Base-by-base conservation (phyloP, 2,329 filamentous ascomycete genomes). In the Phaeoacremonium minimum region DNA sequence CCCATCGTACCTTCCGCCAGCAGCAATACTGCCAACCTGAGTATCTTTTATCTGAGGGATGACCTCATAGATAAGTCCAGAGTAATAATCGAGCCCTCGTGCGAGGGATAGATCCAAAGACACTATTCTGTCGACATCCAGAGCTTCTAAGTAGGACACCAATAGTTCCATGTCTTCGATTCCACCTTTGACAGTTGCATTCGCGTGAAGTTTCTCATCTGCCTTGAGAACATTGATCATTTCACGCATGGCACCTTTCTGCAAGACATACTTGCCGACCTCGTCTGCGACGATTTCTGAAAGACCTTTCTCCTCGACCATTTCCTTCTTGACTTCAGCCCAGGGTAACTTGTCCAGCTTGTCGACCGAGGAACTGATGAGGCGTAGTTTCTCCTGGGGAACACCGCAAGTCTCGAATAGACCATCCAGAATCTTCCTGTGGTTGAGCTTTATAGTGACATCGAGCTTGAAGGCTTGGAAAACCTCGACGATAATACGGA, bases 281-380 rank as follows among this genome's bases (percentile, higher is more conserved):
- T 80, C 84, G 64, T 96, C 89, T 32, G 91, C 91, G 18, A 91
- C 78, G 12, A 78, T 81, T 16, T 71, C 69, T 29, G 80, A 76
- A 2, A 97, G 71, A 0, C 88, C 89, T 68, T 96, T 96, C 46
- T 94, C 86, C 48, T 91, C 86, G 0, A 86, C 83, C 90, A 96
- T 96, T 60, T 96, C 90, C 60, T 85, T 85, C 59, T 83, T 81
- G 36, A 96, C 91, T 46, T 95, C 89, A 19, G 75, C 76, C 91
- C 90, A 96, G 2, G 89, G 85, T 54, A 83, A 69, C 68, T 97
- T 97, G 64, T 96, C 91, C 37, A 97, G 71, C 70, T 97, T 97
- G 68, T 97, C 91, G 32, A 97, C 90, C 3, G 91, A 90, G 16
- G 86, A 93, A 28, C 85, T 93, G 53, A 96, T 96, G 18, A 85